Conservation (phyloP, 2,329 filamentous ascomycete species). For the Penicillium brevicompactum region DNA sequence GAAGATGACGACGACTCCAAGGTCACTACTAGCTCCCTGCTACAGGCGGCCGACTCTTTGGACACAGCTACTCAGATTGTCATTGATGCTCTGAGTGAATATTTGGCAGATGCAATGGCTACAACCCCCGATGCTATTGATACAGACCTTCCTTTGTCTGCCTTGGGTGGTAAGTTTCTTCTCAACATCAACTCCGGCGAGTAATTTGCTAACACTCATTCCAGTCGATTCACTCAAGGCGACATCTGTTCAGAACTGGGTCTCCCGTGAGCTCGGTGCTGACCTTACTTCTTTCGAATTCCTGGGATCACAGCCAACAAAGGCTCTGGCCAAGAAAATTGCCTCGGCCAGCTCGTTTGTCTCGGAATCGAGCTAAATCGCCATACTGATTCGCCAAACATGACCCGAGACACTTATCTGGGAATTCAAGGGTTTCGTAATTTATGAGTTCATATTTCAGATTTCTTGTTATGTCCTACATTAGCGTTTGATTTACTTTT, state of each 20-base stretch:
- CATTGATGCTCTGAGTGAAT: constrained; percentile 17
- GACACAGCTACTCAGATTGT: constrained; percentile 16
- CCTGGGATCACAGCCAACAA: constrained; percentile 23
- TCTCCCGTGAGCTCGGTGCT: constrained; percentile 21
- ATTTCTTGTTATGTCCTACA: not conserved
- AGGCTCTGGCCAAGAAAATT: constrained; percentile 21
- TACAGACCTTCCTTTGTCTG: constrained; percentile 22
- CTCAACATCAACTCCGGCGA: not conserved
- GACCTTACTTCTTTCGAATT: constrained; percentile 27
- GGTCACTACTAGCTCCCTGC: constrained; percentile 9
- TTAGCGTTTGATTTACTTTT: not conserved
- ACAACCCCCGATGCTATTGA: constrained; percentile 23
- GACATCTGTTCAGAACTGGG: constrained; percentile 26
- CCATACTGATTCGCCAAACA: not conserved
- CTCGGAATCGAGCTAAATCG: constrained; percentile 10
- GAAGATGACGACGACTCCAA: constrained; percentile 4
- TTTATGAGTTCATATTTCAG: not conserved
- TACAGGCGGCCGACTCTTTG: constrained; percentile 9
- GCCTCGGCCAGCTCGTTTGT: constrained; percentile 20
- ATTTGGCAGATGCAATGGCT: constrained; percentile 24
- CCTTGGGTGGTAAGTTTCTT: constrained; percentile 19
- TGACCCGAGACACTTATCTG: not conserved
- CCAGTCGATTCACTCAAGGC: constrained; percentile 27
- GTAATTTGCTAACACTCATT: constrained; percentile 2
- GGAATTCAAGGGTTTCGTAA: not conserved